Conservation (phyloP, 2,329 filamentous ascomycete genomes). For the Hypomyces perniciosus region DNA sequence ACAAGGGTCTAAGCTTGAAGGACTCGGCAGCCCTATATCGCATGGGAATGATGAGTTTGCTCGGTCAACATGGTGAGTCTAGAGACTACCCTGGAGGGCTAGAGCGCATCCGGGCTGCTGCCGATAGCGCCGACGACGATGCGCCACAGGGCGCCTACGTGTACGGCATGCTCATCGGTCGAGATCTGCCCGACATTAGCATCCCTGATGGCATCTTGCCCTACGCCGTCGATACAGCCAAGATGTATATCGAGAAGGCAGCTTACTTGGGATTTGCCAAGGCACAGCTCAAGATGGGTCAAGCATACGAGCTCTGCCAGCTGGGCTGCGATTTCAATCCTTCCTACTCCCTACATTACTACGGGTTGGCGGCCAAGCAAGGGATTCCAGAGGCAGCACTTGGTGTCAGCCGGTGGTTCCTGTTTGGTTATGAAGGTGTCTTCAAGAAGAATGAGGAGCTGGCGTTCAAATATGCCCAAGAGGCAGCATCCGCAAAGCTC, state of each 20-base stretch:
- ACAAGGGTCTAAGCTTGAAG: conserved; percentile 67
- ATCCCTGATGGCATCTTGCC: conserved; percentile 67
- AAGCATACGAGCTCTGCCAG: conserved; percentile 90
- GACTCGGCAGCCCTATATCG: conserved; percentile 86
- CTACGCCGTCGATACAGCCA: conserved; percentile 65
- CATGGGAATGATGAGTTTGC: conserved; percentile 93
- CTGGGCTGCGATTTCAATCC: conserved; percentile 93
- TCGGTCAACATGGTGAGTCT: conserved; percentile 85
- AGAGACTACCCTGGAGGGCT: conserved; percentile 76
- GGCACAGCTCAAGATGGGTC: conserved; percentile 94
- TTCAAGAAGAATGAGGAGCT: conserved; percentile 95
- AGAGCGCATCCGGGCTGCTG: conserved; percentile 75
- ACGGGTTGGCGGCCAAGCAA: conserved; percentile 84
- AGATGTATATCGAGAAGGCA: conserved; percentile 90
- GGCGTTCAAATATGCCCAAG: conserved; percentile 83
- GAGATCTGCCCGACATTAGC: conserved; percentile 84
- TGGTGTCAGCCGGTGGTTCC: conserved; percentile 96
- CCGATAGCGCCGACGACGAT: conserved; percentile 88
- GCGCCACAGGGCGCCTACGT: conserved; percentile 94
- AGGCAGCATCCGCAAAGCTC: conserved; percentile 75
- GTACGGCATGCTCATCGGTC: conserved; percentile 87
- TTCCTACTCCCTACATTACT: conserved; percentile 89
- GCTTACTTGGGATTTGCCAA: conserved; percentile 95
- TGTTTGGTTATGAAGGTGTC: conserved; percentile 87
- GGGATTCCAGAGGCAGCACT: conserved; percentile 91